Conservation (phyloP, 2,329 filamentous ascomycete genomes). For the Macroventuria anomochaeta region DNA sequence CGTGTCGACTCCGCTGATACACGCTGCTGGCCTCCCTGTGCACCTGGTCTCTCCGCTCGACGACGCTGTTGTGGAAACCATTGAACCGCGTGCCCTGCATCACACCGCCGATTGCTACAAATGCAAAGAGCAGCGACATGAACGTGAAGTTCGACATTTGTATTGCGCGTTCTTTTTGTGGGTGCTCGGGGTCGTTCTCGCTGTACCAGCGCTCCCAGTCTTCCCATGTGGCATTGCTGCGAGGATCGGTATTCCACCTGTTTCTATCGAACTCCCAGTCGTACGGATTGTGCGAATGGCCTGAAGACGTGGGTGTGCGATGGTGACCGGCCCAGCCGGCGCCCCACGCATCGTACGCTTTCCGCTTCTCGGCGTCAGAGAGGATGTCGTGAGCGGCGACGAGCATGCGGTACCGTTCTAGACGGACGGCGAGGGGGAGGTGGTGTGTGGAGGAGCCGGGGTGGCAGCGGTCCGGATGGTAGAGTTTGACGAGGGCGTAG, state of each 20-base stretch:
- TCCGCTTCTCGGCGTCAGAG: constrained; percentile 77
- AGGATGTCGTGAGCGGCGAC: constrained; percentile 89
- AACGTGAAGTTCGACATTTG: constrained; percentile 84
- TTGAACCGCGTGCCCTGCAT: constrained; percentile 75
- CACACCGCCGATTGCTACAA: constrained; percentile 73
- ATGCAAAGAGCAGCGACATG: constrained; percentile 70
- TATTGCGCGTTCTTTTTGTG: constrained; percentile 55
- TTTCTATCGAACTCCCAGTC: constrained; percentile 36
- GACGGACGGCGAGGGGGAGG: constrained; percentile 65
- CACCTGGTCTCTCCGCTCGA: constrained; percentile 70
- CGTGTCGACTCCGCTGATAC: constrained; percentile 62
- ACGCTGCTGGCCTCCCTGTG: constrained; percentile 71
- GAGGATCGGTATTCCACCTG: constrained; percentile 52
- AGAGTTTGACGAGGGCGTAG: constrained; percentile 92
- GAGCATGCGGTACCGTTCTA: constrained; percentile 90
- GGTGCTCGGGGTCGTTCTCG: constrained; percentile 39
- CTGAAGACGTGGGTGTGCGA: constrained; percentile 22
- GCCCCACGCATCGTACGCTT: constrained; percentile 81
- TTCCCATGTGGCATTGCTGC: constrained; percentile 92
- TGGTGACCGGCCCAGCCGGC: constrained; percentile 71
- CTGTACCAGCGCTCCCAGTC: constrained; percentile 77
- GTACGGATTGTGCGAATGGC: constrained; percentile 24
- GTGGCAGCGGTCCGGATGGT: constrained; percentile 79
- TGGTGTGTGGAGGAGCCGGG: constrained; percentile 48
- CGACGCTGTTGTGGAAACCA: constrained; percentile 64